Base-by-base conservation (phyloP, 192 early-diverging fungal species). In the Chytriomyces sp. region DNA sequence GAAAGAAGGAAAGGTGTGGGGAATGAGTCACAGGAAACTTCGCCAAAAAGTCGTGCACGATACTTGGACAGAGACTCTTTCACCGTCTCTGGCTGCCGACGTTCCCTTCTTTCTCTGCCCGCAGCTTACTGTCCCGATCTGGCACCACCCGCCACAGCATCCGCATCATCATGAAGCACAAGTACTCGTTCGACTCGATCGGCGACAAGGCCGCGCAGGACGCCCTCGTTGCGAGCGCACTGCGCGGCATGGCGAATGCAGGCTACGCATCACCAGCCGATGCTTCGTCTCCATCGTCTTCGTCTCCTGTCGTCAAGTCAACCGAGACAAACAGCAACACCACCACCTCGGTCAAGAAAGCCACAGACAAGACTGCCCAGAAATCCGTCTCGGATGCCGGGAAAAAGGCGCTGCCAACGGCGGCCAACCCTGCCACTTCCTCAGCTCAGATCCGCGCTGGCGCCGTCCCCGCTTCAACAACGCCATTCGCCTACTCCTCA, bases 171-270 rank as follows among this genome's bases (percentile, higher is more conserved):
- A 49, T n/a, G 22, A 58, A 58, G n/a, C 30, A n/a, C 22, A 28
- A n/a, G 56, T 58, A 28, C 59, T 61, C 33, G 8, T 61, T 32
- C 59, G 59, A 61, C n/a, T 37, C 59, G 32, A 61, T 61, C 59
- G 38, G 17, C 6, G 25, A 17, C 14, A 36, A 30, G 26, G 33
- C 25, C 59, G 59, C 12, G 30, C 59, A 61, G 10, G 32, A 36
- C 7, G 30, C 22, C 32, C 59, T 34, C 25, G 59, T 61, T 30
- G 31, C 17, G 36, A 17, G 59, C 30, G 59, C 26, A 7, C 26
- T 17, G 2, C 32, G 2, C 17, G 14, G 7, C 32, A 61, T 61
- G 59, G 59, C 59, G 12, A 7, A 8, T 3, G 34, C 31, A 7
- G 59, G 59, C 36, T 61, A 61, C 59, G 59, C 36, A 7, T 34